Conservation (phyloP, 176 grass and related monocot genomes). For the Miscanthus lutarioriparius region DNA sequence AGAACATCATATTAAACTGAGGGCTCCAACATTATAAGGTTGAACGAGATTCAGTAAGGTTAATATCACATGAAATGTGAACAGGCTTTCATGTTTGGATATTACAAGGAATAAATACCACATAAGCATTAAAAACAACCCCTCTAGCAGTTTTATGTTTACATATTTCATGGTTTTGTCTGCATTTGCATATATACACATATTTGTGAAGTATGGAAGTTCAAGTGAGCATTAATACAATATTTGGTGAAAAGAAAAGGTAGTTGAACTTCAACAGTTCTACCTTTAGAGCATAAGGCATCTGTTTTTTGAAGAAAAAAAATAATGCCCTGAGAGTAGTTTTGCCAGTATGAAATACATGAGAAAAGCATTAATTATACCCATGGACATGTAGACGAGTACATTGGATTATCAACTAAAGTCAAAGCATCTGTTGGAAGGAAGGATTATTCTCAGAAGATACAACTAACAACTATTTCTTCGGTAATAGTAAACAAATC, state of each 20-base stretch:
- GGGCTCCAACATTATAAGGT: not conserved
- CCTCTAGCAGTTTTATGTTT: not conserved
- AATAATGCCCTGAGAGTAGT: not conserved
- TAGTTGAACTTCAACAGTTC: not conserved
- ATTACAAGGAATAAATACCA: not conserved
- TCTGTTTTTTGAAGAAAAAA: not conserved
- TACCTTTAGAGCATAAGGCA: slow-evolving; percentile 16
- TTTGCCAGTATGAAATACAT: not conserved
- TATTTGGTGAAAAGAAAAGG: not conserved
- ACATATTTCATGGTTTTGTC: not conserved
- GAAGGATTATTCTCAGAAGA: not conserved
- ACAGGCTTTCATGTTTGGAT: slow-evolving; percentile 7
- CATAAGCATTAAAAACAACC: slow-evolving; percentile 4
- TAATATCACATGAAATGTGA: slow-evolving; percentile 23
- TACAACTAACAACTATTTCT: slow-evolving; percentile 17
- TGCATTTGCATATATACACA: not conserved
- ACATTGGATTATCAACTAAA: not conserved
- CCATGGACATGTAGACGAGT: not conserved
- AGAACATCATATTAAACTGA: slow-evolving; percentile 22
- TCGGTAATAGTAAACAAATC: slow-evolving; percentile 5
- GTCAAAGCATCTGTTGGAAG: not conserved
- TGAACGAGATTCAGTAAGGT: not conserved
- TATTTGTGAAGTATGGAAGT: not conserved
- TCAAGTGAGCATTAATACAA: not conserved
- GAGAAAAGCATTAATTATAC: not conserved